A percentile compares a stretch with the other conserved stretches of the same genome.
phyloP scores from a whole-genome alignment of 345 rosid species.

The Leavenworthia alabamica region DNA sequence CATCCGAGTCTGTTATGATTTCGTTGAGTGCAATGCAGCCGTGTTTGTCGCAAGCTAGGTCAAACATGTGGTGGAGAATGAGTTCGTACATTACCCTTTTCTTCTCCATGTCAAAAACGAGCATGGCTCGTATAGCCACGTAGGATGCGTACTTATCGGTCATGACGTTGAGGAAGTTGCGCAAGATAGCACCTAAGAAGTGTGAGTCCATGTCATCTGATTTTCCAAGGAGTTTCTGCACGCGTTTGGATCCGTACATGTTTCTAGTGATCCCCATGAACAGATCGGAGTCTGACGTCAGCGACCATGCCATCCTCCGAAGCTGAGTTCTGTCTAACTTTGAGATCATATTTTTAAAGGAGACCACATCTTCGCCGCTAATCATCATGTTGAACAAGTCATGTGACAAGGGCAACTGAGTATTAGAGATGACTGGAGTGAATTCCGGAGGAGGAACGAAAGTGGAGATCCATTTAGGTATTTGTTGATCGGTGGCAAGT shows the following conservation, averaged over 20 bases:
- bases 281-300: conserved; percentile 5
- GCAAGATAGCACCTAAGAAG: conserved; percentile 2
- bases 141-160: conserved; percentile 6
- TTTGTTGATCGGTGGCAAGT: no score
- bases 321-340: not conserved
- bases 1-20: not conserved
- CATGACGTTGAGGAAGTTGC: conserved; percentile 1
- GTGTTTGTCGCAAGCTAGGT: not conserved
- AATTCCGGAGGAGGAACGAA: conserved; percentile 8
- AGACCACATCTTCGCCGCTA: not conserved
- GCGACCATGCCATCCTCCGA: not conserved
- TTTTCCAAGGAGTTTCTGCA: conserved; percentile 11
- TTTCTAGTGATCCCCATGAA: not conserved
- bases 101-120: not conserved
- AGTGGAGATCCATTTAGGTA: not conserved
- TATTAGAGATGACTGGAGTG: not conserved
- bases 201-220: not conserved
- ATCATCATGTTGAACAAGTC: conserved; percentile 1
- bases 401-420: not conserved
- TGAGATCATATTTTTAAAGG: not conserved
- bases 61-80: not conserved
- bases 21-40: conserved; percentile 11
- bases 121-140: conserved; percentile 19
- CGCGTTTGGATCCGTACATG: conserved; percentile 2
- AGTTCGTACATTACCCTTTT: not conserved